Base-by-base conservation (phyloP, 257 asterid genomes). In the Linaria vulgaris region DNA sequence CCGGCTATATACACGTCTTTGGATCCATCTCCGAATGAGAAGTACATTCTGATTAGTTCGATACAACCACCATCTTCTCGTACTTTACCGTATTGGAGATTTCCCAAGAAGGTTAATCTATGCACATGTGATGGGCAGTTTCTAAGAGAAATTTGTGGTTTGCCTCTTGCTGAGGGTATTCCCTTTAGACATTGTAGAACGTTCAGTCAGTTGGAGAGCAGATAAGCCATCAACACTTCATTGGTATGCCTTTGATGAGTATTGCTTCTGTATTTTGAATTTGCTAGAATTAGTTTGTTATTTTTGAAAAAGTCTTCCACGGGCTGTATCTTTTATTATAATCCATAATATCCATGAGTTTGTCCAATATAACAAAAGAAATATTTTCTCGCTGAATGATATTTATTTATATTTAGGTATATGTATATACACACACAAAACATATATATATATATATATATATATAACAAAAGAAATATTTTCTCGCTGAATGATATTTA, bases 121-220 rank as follows among this genome's bases (percentile, higher is more conserved):
- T 94, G 99, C 97, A 79, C 88, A 69, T 69, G 85, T 76, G 89
- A 85, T 70, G 97, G 99, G 30, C 73, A 69, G 61, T 82, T 79
- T 76, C 66, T 94, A 17, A 87, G 95, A 77, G 92, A 85, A 76
- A 73, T 94, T 73, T 94, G 99, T 74, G 96, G 90, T 78, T 81
- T 90, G 72, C 97, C 99, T 45, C 90, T 94, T 67, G 99, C 97
- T 4, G 97, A 94, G 84, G 84, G 87, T 71, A 94, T 94, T 73
- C 97, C 99, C 19, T 85, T 92, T 55, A 72, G 96, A 51, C 84
- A 80, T 71, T 85, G 70, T 68, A 94, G 99, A 87, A 80, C 88
- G 99, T 11, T 89, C 99, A 56, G 78, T 90, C 69, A 76, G 81
- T 56, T 94, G 99, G 99, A 87, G 99, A 80, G 82, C 95, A 53